These are phyloP conservation scores for Aspergillus caelatus DNA, from an alignment of 2,329 filamentous ascomycete genomes.

Conservation along the genomic window DNA sequence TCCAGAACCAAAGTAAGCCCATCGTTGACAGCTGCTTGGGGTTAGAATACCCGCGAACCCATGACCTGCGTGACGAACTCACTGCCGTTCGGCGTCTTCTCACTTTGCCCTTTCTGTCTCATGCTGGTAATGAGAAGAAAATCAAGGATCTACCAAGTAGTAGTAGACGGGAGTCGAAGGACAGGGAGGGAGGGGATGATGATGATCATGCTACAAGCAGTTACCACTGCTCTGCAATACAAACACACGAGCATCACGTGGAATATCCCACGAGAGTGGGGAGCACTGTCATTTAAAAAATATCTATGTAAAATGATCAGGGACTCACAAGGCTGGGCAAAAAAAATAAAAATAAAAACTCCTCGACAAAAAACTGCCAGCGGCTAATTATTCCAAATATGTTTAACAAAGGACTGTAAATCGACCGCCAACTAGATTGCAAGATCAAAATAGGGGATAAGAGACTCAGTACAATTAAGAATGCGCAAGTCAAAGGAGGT, in stretches of 20 bases:
- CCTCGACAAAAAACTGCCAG: not conserved
- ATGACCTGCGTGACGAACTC: conserved; percentile 4
- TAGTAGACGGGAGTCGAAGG: not conserved
- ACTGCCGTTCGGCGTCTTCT: conserved; percentile 37
- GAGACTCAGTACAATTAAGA: not conserved
- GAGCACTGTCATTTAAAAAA: not conserved
- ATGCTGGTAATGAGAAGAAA: conserved; percentile 29
- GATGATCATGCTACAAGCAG: not conserved
- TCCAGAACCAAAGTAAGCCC: conserved; percentile 50
- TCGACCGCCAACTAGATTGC: not conserved
- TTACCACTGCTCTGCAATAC: not conserved
- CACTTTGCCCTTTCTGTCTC: conserved; percentile 44
- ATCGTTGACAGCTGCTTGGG: conserved; percentile 18
- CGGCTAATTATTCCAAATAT: not conserved
- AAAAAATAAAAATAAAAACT: not conserved
- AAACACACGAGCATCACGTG: not conserved
- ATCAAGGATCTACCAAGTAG: not conserved
- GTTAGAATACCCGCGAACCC: not conserved
- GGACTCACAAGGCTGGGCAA: not conserved
- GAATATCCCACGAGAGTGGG: not conserved
- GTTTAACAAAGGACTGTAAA: not conserved
- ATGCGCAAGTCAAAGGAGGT: not conserved
- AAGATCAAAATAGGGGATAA: not conserved
- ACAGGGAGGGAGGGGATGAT: not conserved
- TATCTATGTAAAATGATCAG: not conserved